phyloP scores from a whole-genome alignment of 179 eudicot genomes.

The Beta lomatogona region DNA sequence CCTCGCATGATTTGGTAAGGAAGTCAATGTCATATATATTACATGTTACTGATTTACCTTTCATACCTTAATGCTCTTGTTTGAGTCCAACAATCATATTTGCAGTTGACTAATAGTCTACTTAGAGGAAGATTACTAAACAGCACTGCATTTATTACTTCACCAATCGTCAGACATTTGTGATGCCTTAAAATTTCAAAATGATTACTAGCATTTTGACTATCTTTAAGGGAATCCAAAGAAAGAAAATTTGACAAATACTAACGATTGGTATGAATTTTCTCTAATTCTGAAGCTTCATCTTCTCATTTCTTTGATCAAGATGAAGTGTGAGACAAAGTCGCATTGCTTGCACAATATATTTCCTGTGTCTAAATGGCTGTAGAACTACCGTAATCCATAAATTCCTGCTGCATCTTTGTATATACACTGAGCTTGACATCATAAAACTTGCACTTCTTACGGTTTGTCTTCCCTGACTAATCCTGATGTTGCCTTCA shows the following conservation, averaged over 20 bases:
- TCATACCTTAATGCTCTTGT: neutral
- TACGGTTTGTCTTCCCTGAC: neutral
- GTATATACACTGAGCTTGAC: neutral
- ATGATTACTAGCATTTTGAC: neutral
- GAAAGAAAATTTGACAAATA: neutral
- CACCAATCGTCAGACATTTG: neutral
- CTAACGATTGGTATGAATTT: neutral
- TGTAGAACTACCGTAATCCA: neutral
- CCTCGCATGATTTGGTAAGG: constrained; percentile 96
- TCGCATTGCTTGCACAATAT: neutral
- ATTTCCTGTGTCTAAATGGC: neutral
- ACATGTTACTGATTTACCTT: neutral
- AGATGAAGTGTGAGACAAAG: neutral
- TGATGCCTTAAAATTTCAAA: neutral
- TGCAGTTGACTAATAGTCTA: neutral
- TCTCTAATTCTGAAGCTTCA: neutral
- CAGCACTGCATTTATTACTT: neutral
- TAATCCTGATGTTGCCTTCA: constrained; percentile 14
- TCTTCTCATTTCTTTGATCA: neutral
- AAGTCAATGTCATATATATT: neutral
- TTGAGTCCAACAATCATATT: neutral
- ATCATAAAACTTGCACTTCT: neutral
- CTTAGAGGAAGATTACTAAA: neutral
- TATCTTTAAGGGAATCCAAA: neutral
- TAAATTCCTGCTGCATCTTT: neutral